These are phyloP conservation scores for Neocallimastix lanati DNA, from an alignment of 192 early-diverging fungal genomes.

Conservation along the genomic window DNA sequence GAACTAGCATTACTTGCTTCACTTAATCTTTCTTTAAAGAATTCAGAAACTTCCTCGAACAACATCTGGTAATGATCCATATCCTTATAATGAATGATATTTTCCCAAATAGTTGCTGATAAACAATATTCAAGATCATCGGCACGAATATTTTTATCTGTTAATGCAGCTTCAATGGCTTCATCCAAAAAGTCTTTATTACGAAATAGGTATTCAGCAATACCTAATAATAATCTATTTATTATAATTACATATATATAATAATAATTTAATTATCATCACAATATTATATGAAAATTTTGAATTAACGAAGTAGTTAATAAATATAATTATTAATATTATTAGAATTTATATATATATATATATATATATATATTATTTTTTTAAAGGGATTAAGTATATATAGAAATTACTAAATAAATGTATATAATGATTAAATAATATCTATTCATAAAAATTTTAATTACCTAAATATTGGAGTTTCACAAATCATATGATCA, in stretches of 20 bases:
- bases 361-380: too few species aligned
- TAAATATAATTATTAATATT: too few species aligned
- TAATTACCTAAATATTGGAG: slow-evolving; percentile 52
- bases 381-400: too few species aligned
- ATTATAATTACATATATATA: too few species aligned
- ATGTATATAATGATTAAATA: too few species aligned
- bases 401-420: too few species aligned
- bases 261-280: too few species aligned
- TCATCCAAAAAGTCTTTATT: slow-evolving; percentile 62
- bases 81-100: slow-evolving; percentile 63
- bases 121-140: slow-evolving; percentile 83
- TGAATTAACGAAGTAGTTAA: too few species aligned
- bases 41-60: slow-evolving; percentile 66
- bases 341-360: too few species aligned
- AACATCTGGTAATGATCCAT: slow-evolving; percentile 66
- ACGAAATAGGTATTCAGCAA: slow-evolving; percentile 82
- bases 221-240: slow-evolving; percentile 24
- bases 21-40: slow-evolving; percentile 50
- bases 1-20: slow-evolving; percentile 35
- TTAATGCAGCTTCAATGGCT: slow-evolving; percentile 64
- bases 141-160: slow-evolving; percentile 48
- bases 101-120: slow-evolving; percentile 82
- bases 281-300: too few species aligned
- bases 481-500: slow-evolving; percentile 87
- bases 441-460: too few species aligned